Evolutionary conservation across 768 basidiomycete species (phyloP), one percentile per base, ranked within the genome.

Genomic region (Fomitopsis serialis): DNA sequence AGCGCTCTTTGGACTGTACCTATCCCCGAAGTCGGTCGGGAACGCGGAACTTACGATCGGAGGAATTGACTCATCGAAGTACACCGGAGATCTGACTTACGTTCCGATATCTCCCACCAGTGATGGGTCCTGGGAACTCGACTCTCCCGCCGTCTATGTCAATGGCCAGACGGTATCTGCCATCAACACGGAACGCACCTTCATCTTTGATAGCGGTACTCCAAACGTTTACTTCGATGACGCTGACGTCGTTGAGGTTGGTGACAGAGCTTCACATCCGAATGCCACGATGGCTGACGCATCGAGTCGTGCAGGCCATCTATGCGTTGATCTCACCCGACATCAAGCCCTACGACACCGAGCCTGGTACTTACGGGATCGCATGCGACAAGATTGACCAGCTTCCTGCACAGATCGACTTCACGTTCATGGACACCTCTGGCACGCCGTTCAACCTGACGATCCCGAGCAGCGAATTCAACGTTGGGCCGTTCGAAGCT

Each of bases 131-230:
- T 82, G 80, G 80, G 63, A 68, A 52, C 69, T 81, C 12, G 53
- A 54, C 21, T 81, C 79, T 5, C 68, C 77, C 29, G 61, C 68
- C 27, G 65, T 82, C 42, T 73, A 66, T 23, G 78, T 84, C 44
- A 82, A 82, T 54, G 80, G 80, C 24, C 70, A 76, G 63, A 78
- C 79, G 2, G 78, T 66, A 12, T 65, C 69, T 9, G 50, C 71
- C 10, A 65, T 82, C 47, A 72, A 71, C 48, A 61, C 64, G 13
- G 58, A 61, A 40, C 73, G 78, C 25, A 72, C 58, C 45, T 70
- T 82, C 60, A 79, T 82, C 46, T 81, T 81, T 57, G 80, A 82
- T 63, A 77, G 75, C 54, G 79, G 82, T 32, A 81, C 79, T 22
- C 78, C 77, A 59, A 82, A 81, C 62, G 63, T 82, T 40, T 63